Base-by-base conservation (phyloP, 768 basidiomycete species). In the Lepiota venenata region DNA sequence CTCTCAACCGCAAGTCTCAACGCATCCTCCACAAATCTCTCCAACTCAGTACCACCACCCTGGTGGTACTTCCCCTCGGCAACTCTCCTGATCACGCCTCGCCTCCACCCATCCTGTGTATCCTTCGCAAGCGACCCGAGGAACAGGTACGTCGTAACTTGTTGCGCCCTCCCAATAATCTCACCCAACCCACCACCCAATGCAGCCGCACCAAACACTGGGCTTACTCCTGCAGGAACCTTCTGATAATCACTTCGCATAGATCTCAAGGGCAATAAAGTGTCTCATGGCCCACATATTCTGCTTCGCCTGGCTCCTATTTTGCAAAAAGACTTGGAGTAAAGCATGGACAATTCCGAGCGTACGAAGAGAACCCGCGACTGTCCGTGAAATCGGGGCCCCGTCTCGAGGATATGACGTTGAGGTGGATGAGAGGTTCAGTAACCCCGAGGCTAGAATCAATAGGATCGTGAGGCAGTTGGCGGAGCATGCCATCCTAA, bases 241-340 rank as follows among this genome's bases (percentile, higher is more conserved):
- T 77, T 73, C 21, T 82, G 66, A 16, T 78, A 71, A 63, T 94
- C 91, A 29, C 79, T 71, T 1, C n/a, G 84, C 84, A 55, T 85
- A 85, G 4, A 84, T 64, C 1, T 75, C 72, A 20, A 93, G 72
- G 0, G 81, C 76, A 8, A 90, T 68, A 50, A 93, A 71, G 63
- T 93, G 88, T 8, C 81, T 79, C 4, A 98, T 64, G 0, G 81
- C 77, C 85, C 87, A 88, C 0, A 82, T 60, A 48, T 88, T 79
- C 14, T 71, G 69, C 47, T 74, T 80, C 3, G 86, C 83, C 1
- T 78, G 58, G n/a, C 79, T 71, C 36, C 91, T 82, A 59, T 91
- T 82, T 5, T 78, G 71, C 4, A 71, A 60, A 53, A 91, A 72
- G 22, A 82, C 65, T 1, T 78, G 71, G 2, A 91, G 66, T 4